Evolutionary conservation across 108 stramenopile genomes (phyloP), one percentile per base, ranked within the genome.

Genomic region (Skeletonema tropicum): DNA sequence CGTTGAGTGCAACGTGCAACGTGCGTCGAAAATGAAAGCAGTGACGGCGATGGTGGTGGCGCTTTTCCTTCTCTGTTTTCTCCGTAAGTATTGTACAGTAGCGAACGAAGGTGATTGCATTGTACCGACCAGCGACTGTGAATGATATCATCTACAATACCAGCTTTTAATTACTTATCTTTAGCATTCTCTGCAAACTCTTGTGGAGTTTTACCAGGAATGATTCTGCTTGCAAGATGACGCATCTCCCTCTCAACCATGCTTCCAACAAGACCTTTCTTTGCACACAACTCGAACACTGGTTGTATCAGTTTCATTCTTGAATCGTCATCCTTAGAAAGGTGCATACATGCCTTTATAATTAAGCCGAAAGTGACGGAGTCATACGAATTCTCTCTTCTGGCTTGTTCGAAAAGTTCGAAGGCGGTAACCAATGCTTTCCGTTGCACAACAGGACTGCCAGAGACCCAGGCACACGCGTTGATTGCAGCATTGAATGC

Each of bases 401-500:
- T 63, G 29, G 68, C 66, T 19, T 59, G 45, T 7, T 70, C 52
- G 36, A 80, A 70, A 1, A 74, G 55, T 32, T 69, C 29, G 42
- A 80, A 74, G 17, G 73, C 60, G 19, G 26, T 58, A 35, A 66
- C 71, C 7, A 80, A 48, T 33, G 79, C 79, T 68, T 74, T 80
- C 38, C 45, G 67, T 60, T 68, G 67, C 10, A 31, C 64, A 10
- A 32, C 29, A 46, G 32, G 41, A 68, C 35, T 35, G 38, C 68
- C 68, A 23, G 17, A 15, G 39, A 68, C 64, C 58, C 60, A 70
- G 31, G 79, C 36, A 57, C 79, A 80, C 5, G 68, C 68, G 58
- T 70, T 74, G 21, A 80, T 80, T 58, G 79, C 79, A 57, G 73
- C 68, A 74, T 80, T 80, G 19, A 80, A 58, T 38, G 49, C 8